Base-by-base conservation (phyloP, 2,329 filamentous ascomycete genomes). In the Botrytis fragariae region DNA sequence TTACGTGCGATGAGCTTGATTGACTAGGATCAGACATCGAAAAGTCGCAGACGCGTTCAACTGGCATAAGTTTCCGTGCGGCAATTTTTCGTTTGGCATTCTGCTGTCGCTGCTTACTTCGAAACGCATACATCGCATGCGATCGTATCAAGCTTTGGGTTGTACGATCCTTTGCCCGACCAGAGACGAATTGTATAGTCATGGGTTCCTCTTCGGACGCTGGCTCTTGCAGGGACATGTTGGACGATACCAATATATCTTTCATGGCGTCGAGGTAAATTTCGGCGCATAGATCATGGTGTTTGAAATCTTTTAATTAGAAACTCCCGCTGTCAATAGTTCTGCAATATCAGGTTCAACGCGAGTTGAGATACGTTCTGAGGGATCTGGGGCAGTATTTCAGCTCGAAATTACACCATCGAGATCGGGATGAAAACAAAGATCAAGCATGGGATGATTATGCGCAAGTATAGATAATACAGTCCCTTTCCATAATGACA, bases 61-160 rank as follows among this genome's bases (percentile, higher is more conserved):
- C 6, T 16, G 29, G 29, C 32, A 16, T 14, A 12, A 25, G 10
- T 12, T 22, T 67, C 20, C n/a, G 18, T 12, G 35, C 16, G 6
- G 29, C 10, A 10, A 20, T 12, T 16, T 32, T 16, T 65, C 22
- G 10, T 67, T 48, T 45, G 4, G 44, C 10, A 16, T 42, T 54
- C 22, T 59, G 51, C 14, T 59, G 51, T n/a, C 67, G 48, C 25
- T 57, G 51, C 51, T 42, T 54, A 57, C 6, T 59, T 12, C 67
- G 67, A 37, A 69, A 32, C 35, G 67, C 51, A 42, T 8, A 57
- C 48, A 59, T 69, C n/a, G 48, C 67, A 29, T 69, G 67, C 12
- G 67, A 69, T 20, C 67, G 67, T 42, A 69, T 59, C 32, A 54
- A 18, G 10, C n/a, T 69, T n/a, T 42, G 22, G 25, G 35, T 69